Evolutionary conservation across 108 stramenopile genomes (phyloP), one percentile per base, ranked within the genome.

Genomic region (Skeletonema tropicum): DNA sequence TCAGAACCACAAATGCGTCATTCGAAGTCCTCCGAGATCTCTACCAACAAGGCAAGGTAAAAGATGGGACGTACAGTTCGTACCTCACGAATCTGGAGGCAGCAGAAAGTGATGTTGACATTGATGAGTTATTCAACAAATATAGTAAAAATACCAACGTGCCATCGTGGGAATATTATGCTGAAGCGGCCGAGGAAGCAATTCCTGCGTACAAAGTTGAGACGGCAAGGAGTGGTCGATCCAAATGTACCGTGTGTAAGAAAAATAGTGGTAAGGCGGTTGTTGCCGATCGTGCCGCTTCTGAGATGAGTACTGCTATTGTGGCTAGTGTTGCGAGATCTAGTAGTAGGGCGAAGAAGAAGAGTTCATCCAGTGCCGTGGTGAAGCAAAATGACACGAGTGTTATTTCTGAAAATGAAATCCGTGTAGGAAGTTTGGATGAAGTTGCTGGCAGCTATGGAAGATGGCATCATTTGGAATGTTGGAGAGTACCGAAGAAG

Each of bases 171-270:
- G 83, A 83, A 19, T 80, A 57, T 39, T 86, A 63, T 46, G 60
- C 48, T 5, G 83, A 49, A 29, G 85, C 85, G 6, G 85, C 57
- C 12, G 35, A 60, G n/a, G 82, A 79, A n/a, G 60, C 66, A 3
- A 73, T 81, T 4, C 88, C 88, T 6, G 19, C 25, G 3, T 88
- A 88, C 70, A 39, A 71, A 5, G 83, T 88, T 21, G 88, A 88
- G 64, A 45, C 17, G 61, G 88, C 88, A 33, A 77, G 55, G 64
- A 48, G 48, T 29, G 66, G 36, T 15, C 70, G 85, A 32, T 60
- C 67, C 15, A 45, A 65, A 41, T 88, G 88, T 62, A 19, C 23
- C 8, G 29, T 36, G 41, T 73, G 76, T 45, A 49, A 66, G 5
- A 25, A 9, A 19, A 19, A 33, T 2, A 73, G 74, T 57, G 38